Evolutionary conservation across 2,329 filamentous ascomycete genomes (phyloP), one percentile per base, ranked within the genome.

Genomic region (Fusarium cyanostomum): DNA sequence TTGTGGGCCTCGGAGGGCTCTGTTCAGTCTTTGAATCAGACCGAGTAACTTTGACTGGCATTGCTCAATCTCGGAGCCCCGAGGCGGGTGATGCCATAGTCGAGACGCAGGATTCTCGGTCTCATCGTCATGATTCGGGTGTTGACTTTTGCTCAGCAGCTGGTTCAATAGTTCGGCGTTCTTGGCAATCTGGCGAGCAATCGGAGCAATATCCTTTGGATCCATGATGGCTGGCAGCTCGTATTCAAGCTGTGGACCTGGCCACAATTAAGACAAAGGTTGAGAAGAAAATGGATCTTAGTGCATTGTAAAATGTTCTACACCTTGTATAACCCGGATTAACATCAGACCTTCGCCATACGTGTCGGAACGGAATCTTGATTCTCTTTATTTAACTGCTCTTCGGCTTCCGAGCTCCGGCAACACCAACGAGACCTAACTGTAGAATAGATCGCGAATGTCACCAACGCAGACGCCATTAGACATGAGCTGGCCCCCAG

Each of bases 181-280:
- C 31, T 18, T 55, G 12, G 39, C 33, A 16, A 67, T 62, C 5
- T 53, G 33, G 6, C 39, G 31, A 18, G 64, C 34, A 28, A 65
- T 13, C 13, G 52, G 21, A 7, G 42, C 30, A 31, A 67, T 58
- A 11, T 57, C 45, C 30, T 41, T 39, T 41, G 45, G 21, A 11
- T 53, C 48, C 64, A 67, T 65, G 8, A 16, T 52, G 59, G 39
- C 41, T 58, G 46, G 13, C 15, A 28, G 50, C 45, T 57, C 39
- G 45, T 58, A 24, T 57, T 50, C 45, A 52, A 45, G 24, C 13
- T 38, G 27, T 35, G 52, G 50, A 37, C 42, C 18, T 26, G 18
- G 18, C 16, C 31, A 13, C n/a, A 30, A 26, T 24, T 7, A 21
- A 9, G 13, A 31, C 11, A 13, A 21, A 30, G 33, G 8, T 11